Base-by-base conservation (phyloP, 768 basidiomycete species). In the Pisolithus sp. region DNA sequence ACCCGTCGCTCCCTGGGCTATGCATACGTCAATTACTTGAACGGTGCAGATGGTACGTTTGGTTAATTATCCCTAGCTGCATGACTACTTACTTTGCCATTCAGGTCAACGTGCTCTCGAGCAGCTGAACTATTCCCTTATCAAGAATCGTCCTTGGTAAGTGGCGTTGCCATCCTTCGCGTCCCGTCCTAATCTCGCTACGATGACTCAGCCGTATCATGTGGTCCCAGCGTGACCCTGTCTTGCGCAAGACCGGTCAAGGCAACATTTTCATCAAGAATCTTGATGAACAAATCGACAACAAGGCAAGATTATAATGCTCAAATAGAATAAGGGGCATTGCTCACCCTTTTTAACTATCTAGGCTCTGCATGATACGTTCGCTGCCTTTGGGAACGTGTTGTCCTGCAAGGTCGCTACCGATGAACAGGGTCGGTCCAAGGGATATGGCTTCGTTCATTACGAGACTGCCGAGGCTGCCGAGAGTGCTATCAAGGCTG, bases 261-360 rank as follows among this genome's bases (percentile, higher is more conserved):
- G 96, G 96, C 71, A 99, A 99, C 72, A 93, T 99, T 67, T 99
- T 99, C 77, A 98, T 99, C 76, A 99, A 99, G 78, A 99, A 99
- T 75, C 75, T 99, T 60, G 94, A 96, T 64, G 92, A 95, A 71
- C 79, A 78, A 52, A 97, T 97, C 60, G 96, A 99, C 74, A 97
- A 99, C 80, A 97, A 97, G 82, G 89, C 85, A 45, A 52, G 69
- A 50, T 39, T 24, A 15, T 20, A 17, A 13, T 4, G 3, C 5
- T 2, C 50, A 2, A 21, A 42, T 15, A 40, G 30, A 7, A 2
- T 0, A 41, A 23, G 37, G 17, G 23, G 9, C 12, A 31, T 46
- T 47, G 20, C 26, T 48, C 41, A 34, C 23, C n/a, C 31, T 46
- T 52, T 34, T 54, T 36, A 50, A 23, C 51, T 2, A 37, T 28